Evolutionary conservation across 176 grass and related monocot species (phyloP).

Genomic region (Thalia dealbata): DNA sequence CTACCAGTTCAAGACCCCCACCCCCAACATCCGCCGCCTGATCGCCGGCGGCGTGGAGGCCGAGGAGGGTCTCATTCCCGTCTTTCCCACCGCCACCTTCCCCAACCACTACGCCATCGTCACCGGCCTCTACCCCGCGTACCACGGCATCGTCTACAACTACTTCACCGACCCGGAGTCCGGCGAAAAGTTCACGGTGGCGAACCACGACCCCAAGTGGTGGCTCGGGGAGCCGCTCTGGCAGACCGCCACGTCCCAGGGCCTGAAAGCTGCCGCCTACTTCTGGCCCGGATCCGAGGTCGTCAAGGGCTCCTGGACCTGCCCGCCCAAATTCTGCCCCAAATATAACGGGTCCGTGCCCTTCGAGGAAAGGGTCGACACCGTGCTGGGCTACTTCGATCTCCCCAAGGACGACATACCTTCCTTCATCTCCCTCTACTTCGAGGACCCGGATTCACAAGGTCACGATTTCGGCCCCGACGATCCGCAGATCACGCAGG

Average conservation of each 20-base stretch:
- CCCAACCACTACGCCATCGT: constrained; percentile 98
- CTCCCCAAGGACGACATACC: constrained; percentile 52
- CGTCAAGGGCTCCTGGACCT: constrained; percentile 53
- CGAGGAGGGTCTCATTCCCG: constrained; percentile 48
- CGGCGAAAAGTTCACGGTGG: constrained; percentile 46
- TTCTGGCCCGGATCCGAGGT: constrained; percentile 92
- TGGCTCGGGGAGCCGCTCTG: constrained; percentile 77
- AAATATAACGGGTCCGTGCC: constrained; percentile 63
- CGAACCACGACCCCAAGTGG: constrained; percentile 52
- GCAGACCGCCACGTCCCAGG: constrained; percentile 51
- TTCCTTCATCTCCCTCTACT: constrained; percentile 67
- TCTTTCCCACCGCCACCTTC: constrained; percentile 85
- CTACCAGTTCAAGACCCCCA: constrained; percentile 60
- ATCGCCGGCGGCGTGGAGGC: constrained; percentile 64
- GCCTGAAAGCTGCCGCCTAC: constrained; percentile 47
- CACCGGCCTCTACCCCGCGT: constrained; percentile 68
- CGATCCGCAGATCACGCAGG: constrained; percentile 49
- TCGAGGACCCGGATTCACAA: constrained; percentile 86
- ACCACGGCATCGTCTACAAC: constrained; percentile 91
- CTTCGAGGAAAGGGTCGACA: constrained; percentile 67
- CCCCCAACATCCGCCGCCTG: constrained; percentile 59
- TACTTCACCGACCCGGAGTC: constrained; percentile 62
- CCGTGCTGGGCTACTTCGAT: constrained; percentile 74
- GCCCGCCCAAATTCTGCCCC: constrained; percentile 60
- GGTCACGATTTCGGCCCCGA: constrained; percentile 84